Conservation (phyloP, 1,284 basidiomycete genomes). For the Malassezia brasiliensis region DNA sequence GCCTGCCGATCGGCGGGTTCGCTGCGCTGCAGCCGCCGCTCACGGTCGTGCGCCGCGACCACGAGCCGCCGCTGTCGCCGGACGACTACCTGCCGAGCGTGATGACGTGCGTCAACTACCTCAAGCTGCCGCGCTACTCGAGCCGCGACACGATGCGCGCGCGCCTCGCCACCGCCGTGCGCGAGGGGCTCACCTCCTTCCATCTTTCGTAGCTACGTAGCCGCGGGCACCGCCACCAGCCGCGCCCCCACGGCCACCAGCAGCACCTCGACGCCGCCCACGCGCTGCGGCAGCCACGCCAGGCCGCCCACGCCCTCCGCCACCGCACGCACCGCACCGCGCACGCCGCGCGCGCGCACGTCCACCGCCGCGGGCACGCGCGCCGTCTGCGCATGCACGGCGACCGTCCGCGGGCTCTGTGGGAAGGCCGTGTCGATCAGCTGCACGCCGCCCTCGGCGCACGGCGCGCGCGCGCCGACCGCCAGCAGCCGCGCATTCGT, state of each 20-base stretch:
- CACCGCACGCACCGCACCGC: neutral
- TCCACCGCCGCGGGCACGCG: neutral
- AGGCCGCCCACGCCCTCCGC: slow-evolving; percentile 3
- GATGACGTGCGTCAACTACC: slow-evolving; percentile 87
- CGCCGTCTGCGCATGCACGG: slow-evolving; percentile 5
- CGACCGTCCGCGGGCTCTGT: slow-evolving; percentile 1
- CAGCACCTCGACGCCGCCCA: slow-evolving; percentile 12
- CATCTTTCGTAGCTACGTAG: slow-evolving; percentile 33
- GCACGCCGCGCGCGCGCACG: neutral
- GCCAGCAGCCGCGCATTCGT: slow-evolving; percentile 16
- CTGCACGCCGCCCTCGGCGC: neutral
- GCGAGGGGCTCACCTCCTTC: slow-evolving; percentile 42
- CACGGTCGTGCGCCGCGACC: slow-evolving; percentile 93
- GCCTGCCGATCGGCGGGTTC: slow-evolving; percentile 75
- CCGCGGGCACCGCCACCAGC: slow-evolving; percentile 9
- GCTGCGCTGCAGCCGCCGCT: slow-evolving; percentile 83
- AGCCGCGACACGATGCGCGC: slow-evolving; percentile 35
- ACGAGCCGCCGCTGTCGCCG: slow-evolving; percentile 65
- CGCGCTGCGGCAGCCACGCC: slow-evolving; percentile 10
- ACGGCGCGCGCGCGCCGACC: neutral
- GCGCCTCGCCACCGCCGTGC: slow-evolving; percentile 38
- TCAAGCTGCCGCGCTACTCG: slow-evolving; percentile 45
- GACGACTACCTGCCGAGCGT: slow-evolving; percentile 94
- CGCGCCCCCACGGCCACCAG: slow-evolving; percentile 8
- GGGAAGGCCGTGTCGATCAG: slow-evolving; percentile 16